phyloP scores from a whole-genome alignment of 2,329 filamentous ascomycete genomes.

The Escovopsis sp. region DNA sequence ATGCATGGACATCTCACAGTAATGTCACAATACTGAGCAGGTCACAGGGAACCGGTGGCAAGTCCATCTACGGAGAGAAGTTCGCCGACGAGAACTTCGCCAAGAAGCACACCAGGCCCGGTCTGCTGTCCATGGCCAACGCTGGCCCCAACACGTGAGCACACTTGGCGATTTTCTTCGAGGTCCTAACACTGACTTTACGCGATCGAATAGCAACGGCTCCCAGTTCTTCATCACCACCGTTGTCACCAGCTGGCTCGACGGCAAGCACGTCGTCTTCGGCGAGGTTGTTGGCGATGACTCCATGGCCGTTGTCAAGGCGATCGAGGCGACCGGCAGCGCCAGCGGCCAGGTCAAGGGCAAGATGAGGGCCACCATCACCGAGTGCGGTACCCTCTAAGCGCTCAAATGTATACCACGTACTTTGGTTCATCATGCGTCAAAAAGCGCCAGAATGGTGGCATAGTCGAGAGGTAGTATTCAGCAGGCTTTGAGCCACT shows the following conservation, averaged over 20 bases:
- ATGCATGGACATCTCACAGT: not conserved
- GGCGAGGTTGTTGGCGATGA: slow-evolving; percentile 49
- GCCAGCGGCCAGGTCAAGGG: slow-evolving; percentile 40
- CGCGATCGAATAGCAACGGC: slow-evolving; percentile 55
- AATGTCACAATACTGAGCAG: slow-evolving; percentile 5
- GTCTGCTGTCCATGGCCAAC: slow-evolving; percentile 89
- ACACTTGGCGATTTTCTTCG: not conserved
- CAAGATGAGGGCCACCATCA: slow-evolving; percentile 43
- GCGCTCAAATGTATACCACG: slow-evolving; percentile 6
- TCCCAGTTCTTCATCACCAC: slow-evolving; percentile 98
- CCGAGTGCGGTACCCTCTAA: slow-evolving; percentile 36
- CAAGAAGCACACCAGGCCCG: slow-evolving; percentile 56
- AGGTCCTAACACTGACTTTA: not conserved
- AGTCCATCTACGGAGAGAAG: slow-evolving; percentile 92
- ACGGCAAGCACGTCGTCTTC: slow-evolving; percentile 75
- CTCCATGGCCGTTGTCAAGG: slow-evolving; percentile 40
- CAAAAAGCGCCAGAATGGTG: too few species aligned
- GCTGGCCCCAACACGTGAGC: slow-evolving; percentile 71
- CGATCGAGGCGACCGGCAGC: slow-evolving; percentile 46
- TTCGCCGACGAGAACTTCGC: slow-evolving; percentile 89
- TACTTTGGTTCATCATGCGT: slow-evolving; percentile 6
- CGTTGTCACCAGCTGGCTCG: slow-evolving; percentile 72
- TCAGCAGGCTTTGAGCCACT: too few species aligned
- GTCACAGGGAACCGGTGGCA: slow-evolving; percentile 68
- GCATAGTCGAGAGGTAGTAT: too few species aligned